Base-by-base conservation (phyloP, 1,284 basidiomycete genomes). In the Papiliotrema laurentii region DNA sequence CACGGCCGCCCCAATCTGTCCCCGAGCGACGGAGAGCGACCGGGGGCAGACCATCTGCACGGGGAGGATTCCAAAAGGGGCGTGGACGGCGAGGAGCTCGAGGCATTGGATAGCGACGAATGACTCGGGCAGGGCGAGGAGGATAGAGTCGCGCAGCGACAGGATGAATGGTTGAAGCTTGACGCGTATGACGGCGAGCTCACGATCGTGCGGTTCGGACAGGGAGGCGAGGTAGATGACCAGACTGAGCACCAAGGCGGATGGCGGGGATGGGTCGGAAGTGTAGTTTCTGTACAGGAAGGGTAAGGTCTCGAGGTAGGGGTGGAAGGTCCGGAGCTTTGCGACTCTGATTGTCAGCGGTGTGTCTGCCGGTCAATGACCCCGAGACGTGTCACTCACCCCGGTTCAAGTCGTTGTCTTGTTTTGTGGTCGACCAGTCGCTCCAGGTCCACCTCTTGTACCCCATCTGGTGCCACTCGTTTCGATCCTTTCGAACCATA, bases 61-160 rank as follows among this genome's bases (percentile, higher is more conserved):
- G 0, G 69, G 69, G 0, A 72, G 56, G 1, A 61, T 56, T 0
- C 68, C 63, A 24, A 69, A 51, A 0, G 69, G 69, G 2, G 62
- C 59, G 41, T 70, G 68, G 0, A 66, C 45, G 10, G 54, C 30
- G 2, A 69, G 49, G 0, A 72, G 16, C 24, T 72, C 66, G 22
- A 72, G 54, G 1, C 61, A 61, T 43, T 70, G 66, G 9, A 69
- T 43, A 1, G 64, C 54, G 33, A 54, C 45, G 45, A 70, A 67
- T 2, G 57, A 60, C 1, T 44, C 26, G 2, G 64, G 59, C 7
- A 61, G 56, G 5, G 65, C 54, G 2, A 64, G 53, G 1, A 72
- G 50, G 6, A 66, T 43, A 2, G 47, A 41, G 44, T 66, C 58
- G 3, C 66, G 63, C 1, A 59, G 48, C 14, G 49, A 26, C 10